Conservation (phyloP, 331 rosid genomes). For the Stylosanthes scabra region DNA sequence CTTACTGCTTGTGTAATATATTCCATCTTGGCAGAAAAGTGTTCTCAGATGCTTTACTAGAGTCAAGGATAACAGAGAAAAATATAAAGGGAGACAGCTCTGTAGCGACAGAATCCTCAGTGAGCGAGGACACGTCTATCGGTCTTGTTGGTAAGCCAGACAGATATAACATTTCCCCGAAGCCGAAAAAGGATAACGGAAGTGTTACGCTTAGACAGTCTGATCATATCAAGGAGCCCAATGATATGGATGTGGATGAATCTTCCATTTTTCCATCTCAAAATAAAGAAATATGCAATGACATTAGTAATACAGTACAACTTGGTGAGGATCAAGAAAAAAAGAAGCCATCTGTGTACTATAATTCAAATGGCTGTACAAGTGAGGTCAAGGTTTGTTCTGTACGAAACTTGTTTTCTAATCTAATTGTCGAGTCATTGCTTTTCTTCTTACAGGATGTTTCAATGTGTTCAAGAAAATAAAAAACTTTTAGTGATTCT, state of each 20-base stretch:
- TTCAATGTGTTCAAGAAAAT: neutral
- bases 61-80: constrained; percentile 39
- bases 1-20: constrained; percentile 19
- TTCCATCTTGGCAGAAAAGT: constrained; percentile 44
- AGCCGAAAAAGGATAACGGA: constrained; percentile 42
- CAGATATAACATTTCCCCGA: constrained; percentile 20
- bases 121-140: constrained; percentile 32
- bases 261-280: constrained; percentile 36
- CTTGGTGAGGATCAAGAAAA: constrained; percentile 40
- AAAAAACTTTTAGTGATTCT: neutral
- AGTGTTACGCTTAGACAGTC: constrained; percentile 14
- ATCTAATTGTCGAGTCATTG: constrained; percentile 16
- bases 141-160: constrained; percentile 30
- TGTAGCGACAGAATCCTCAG: constrained; percentile 35
- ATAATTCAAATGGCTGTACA: constrained; percentile 50
- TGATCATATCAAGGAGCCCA: constrained; percentile 34
- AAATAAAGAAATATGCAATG: constrained; percentile 37
- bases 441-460: constrained; percentile 9
- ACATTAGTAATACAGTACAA: constrained; percentile 32
- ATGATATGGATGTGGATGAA: constrained; percentile 37
- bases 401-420: constrained; percentile 2
- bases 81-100: constrained; percentile 38
- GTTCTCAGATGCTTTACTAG: constrained; percentile 45
- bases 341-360: constrained; percentile 31
- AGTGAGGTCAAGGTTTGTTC: constrained; percentile 44